Evolutionary conservation across 352 stramenopile species (phyloP).

Genomic region (Elongisporangium anandrum): DNA sequence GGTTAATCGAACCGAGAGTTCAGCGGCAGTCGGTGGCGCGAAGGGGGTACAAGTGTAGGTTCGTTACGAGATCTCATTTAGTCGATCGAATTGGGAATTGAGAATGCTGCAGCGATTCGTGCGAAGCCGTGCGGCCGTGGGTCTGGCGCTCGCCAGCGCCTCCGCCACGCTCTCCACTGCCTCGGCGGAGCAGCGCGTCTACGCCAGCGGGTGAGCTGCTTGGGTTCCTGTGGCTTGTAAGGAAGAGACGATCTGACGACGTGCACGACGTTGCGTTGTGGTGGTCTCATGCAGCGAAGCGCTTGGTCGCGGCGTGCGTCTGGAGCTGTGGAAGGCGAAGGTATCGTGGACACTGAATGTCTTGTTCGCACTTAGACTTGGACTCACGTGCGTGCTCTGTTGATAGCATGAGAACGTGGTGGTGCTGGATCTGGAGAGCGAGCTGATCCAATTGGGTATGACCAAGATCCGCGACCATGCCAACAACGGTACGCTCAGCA

Average conservation of each 20-base stretch:
- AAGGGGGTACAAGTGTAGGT: no score
- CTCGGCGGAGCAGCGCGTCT: constrained; percentile 53
- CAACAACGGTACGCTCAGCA: constrained; percentile 36
- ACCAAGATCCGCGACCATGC: constrained; percentile 73
- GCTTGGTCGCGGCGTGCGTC: constrained; percentile 67
- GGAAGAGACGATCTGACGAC: constrained; percentile 1
- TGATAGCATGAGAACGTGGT: constrained; percentile 82
- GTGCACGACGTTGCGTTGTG: neutral
- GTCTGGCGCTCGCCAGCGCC: constrained; percentile 27
- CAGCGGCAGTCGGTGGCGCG: constrained; percentile 1
- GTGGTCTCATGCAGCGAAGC: constrained; percentile 44
- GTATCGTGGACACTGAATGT: constrained; percentile 22
- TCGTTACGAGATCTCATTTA: no score
- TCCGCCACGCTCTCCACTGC: constrained; percentile 26
- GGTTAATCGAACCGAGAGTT: neutral
- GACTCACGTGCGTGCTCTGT: constrained; percentile 1
- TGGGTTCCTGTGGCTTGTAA: neutral
- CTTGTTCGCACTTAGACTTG: neutral
- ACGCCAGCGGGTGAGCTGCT: constrained; percentile 56
- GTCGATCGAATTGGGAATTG: neutral
- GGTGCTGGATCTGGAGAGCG: constrained; percentile 79
- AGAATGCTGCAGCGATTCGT: constrained; percentile 45
- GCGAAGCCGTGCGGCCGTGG: constrained; percentile 21
- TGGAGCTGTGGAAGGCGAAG: constrained; percentile 86
- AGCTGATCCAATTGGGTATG: constrained; percentile 81